These are phyloP conservation scores for grape (Vitis vinifera) DNA, from an alignment of 164 flowering plant species.

Conservation along the genomic window ASM3070453v1 NC_081822.1:8259001-8259500, in stretches of 20 bases:
- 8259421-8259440: background rate
- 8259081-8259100: conserved; percentile 19
- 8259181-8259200: conserved; percentile 2
- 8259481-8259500: background rate
- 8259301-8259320: background rate
- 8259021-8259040: too few relatives aligned
- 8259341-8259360: too few relatives aligned
- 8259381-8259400: too few relatives aligned
- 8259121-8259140: background rate
- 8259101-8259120: background rate
- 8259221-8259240: background rate
- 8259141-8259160: conserved; percentile 23
- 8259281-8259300: background rate
- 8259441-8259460: background rate
- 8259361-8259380: too few relatives aligned
- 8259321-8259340: too few relatives aligned
- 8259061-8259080: conserved; percentile 15
- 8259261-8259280: conserved; percentile 18
- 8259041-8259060: too few relatives aligned
- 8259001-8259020: too few relatives aligned
- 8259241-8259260: conserved; percentile 19
- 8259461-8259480: background rate
- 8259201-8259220: conserved; percentile 1
- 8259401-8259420: too few relatives aligned
- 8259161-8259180: conserved; percentile 11